Percentiles rank a stretch among this genome's conserved stretches.
Conservation (phyloP, 164 flowering plant genomes). For the Pachysandra terminalis region DNA sequence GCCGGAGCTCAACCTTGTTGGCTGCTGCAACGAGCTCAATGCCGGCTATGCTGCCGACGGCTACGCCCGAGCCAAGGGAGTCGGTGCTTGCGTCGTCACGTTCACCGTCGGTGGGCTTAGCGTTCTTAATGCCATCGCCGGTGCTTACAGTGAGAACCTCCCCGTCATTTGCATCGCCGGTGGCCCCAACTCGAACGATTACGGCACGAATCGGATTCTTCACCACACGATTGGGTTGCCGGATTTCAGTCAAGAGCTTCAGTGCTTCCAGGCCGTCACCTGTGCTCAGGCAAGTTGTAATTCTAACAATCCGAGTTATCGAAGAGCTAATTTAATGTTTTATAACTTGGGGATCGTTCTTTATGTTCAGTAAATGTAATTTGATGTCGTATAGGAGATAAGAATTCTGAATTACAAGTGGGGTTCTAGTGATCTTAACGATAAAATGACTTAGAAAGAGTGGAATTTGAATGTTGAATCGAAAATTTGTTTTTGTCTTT, state of each 20-base stretch:
- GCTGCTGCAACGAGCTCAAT: conserved; percentile 77
- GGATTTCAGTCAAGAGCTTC: conserved; percentile 68
- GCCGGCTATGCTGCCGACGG: conserved; percentile 83
- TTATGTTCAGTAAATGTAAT: background rate
- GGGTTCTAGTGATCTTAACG: background rate
- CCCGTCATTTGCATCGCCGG: conserved; percentile 72
- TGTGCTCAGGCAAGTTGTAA: conserved; percentile 43
- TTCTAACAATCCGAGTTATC: background rate
- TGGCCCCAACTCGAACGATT: conserved; percentile 68
- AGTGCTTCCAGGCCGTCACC: conserved; percentile 60
- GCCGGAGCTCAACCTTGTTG: conserved; percentile 53
- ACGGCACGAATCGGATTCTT: conserved; percentile 55
- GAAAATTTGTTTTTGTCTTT: too few species aligned
- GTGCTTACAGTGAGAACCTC: conserved; percentile 70
- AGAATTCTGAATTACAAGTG: too few species aligned
- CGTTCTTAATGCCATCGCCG: conserved; percentile 65
- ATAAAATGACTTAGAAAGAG: background rate
- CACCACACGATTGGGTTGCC: conserved; percentile 74
- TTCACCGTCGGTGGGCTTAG: conserved; percentile 74
- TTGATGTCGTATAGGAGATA: too few species aligned
- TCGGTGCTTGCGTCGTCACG: conserved; percentile 66
- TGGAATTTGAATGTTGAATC: background rate
- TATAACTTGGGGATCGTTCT: background rate
- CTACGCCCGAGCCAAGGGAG: conserved; percentile 58
- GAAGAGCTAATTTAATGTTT: too few species aligned